phyloP scores from a whole-genome alignment of 2,329 filamentous ascomycete species.

The Sporothrix phasma region DNA sequence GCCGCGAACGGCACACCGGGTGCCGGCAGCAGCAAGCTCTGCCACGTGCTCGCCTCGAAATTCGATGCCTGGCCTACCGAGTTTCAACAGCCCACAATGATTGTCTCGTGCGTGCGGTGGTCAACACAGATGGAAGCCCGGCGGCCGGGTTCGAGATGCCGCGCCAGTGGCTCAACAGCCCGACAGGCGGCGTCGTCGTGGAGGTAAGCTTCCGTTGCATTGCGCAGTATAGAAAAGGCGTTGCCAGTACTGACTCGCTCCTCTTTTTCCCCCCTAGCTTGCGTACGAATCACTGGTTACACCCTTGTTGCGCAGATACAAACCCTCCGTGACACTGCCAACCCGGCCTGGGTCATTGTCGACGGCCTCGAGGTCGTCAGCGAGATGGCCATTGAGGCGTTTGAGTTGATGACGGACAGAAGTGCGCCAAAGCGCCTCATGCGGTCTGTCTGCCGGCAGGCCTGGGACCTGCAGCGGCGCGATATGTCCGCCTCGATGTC shows the following conservation, averaged over 20 bases:
- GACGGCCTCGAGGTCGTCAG: constrained; percentile 63
- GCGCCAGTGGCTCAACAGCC: constrained; percentile 56
- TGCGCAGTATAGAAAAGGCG: constrained; percentile 7
- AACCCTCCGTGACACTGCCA: constrained; percentile 35
- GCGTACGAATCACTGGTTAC: constrained; percentile 64
- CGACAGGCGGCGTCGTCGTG: constrained; percentile 62
- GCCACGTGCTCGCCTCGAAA: constrained; percentile 48
- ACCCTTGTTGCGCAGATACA: constrained; percentile 59
- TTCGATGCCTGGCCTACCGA: constrained; percentile 52
- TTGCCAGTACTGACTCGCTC: not conserved
- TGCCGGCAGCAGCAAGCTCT: constrained; percentile 25
- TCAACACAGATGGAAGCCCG: constrained; percentile 47
- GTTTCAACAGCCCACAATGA: constrained; percentile 56
- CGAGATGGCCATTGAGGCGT: constrained; percentile 67
- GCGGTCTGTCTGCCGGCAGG: constrained; percentile 45
- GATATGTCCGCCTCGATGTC: constrained; percentile 10
- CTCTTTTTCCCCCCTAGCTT: constrained; percentile 29
- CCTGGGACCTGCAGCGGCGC: constrained; percentile 32
- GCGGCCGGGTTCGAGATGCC: constrained; percentile 63
- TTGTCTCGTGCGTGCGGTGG: constrained; percentile 61
- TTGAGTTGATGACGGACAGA: constrained; percentile 65
- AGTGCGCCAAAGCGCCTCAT: constrained; percentile 60
- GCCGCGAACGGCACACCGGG: constrained; percentile 1
- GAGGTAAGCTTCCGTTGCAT: constrained; percentile 36
- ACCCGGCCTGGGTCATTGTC: constrained; percentile 58